A percentile compares a stretch with the other conserved stretches of the same genome.
Evolutionary conservation across 176 grass and related monocot species (phyloP).

Genomic region (Cenchrus purpureus): DNA sequence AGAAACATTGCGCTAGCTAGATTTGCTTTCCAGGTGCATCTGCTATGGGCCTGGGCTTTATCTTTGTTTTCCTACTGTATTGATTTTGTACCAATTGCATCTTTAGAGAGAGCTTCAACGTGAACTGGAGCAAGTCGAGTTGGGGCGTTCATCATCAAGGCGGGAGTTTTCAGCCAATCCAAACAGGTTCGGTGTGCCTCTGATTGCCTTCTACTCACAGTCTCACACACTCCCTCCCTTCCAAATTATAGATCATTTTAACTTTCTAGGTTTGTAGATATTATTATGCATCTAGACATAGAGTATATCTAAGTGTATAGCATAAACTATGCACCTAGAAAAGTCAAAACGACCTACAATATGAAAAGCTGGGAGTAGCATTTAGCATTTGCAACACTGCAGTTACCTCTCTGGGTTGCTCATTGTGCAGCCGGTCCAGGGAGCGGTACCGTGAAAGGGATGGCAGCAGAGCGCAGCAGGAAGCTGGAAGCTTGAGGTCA

Average conservation of each 20-base stretch:
- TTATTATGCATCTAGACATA: too few species aligned
- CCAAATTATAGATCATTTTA: too few species aligned
- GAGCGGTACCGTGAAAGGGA: slow-evolving; percentile 91
- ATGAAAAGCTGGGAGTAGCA: too few species aligned
- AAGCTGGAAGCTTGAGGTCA: slow-evolving; percentile 60
- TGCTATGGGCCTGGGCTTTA: neutral
- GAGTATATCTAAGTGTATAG: too few species aligned
- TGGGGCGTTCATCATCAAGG: slow-evolving; percentile 67
- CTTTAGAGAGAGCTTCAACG: slow-evolving; percentile 85
- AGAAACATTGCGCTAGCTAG: neutral
- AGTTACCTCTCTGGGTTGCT: neutral
- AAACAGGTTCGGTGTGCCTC: slow-evolving; percentile 49
- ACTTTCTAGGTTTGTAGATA: too few species aligned
- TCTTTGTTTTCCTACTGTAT: neutral
- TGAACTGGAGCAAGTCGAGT: slow-evolving; percentile 90
- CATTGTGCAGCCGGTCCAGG: slow-evolving; percentile 57
- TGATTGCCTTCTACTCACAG: neutral
- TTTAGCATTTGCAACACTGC: slow-evolving; percentile 16
- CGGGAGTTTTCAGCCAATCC: slow-evolving; percentile 72
- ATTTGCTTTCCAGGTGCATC: neutral
- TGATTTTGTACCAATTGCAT: neutral
- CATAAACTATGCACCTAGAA: too few species aligned
- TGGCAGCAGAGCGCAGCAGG: slow-evolving; percentile 61
- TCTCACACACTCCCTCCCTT: neutral
- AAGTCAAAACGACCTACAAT: too few species aligned